phyloP scores from a whole-genome alignment of 768 basidiomycete species.

The Lyophyllum semitale region DNA sequence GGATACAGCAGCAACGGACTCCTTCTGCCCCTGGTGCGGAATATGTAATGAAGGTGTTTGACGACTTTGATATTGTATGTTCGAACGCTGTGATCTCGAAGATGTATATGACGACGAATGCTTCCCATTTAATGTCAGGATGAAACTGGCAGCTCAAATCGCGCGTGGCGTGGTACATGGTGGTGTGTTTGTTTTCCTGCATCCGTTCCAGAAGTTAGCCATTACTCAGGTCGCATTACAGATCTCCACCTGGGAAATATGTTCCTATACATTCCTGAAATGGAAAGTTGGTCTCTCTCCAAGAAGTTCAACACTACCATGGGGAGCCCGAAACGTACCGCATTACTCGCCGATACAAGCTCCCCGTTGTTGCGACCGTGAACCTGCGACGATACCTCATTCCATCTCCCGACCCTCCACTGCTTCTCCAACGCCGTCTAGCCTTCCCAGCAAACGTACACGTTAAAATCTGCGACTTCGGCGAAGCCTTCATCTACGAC shows the following conservation, averaged over 20 bases:
- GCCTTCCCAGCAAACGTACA: neutral
- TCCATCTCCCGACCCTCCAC: neutral
- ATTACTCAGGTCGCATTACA: neutral
- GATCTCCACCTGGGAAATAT: neutral
- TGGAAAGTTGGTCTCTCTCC: neutral
- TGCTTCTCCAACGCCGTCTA: constrained; percentile 1
- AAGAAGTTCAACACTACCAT: neutral
- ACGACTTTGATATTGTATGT: constrained; percentile 13
- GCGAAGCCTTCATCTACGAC: neutral
- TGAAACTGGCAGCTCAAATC: neutral
- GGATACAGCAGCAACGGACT: neutral
- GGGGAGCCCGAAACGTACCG: neutral
- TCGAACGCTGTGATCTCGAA: constrained; percentile 12
- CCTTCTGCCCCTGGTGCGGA: neutral
- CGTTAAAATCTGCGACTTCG: constrained; percentile 7
- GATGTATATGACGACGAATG: constrained; percentile 6
- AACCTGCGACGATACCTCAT: neutral
- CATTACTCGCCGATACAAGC: neutral
- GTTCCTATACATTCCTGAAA: neutral
- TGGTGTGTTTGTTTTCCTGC: neutral
- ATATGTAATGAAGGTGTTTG: constrained; percentile 4
- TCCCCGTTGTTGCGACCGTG: neutral
- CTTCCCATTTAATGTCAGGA: constrained; percentile 1
- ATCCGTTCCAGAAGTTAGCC: neutral
- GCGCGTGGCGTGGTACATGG: neutral